A percentile compares a stretch with the other conserved stretches of the same genome.
These are phyloP conservation scores for Eragrostis curvula DNA, from an alignment of 176 grass and related monocot genomes.

Conservation along the genomic window DNA sequence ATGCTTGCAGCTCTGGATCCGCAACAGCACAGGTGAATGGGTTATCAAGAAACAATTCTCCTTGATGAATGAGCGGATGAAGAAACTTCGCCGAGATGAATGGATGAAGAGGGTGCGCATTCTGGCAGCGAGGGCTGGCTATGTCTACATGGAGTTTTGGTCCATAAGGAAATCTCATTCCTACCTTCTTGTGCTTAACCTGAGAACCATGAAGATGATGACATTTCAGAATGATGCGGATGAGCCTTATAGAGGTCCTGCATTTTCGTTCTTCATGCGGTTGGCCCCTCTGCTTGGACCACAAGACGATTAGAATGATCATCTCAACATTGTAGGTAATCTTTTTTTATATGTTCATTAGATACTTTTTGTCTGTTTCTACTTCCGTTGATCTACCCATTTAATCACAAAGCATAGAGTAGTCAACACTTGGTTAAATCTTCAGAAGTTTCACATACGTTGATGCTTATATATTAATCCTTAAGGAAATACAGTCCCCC, in stretches of 20 bases:
- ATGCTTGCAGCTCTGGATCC: too few relatives aligned
- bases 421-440: neutral
- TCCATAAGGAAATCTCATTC: neutral
- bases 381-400: neutral
- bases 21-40: too few relatives aligned
- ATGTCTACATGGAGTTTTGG: too few relatives aligned
- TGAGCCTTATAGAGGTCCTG: slow-evolving; percentile 33
- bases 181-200: slow-evolving; percentile 38
- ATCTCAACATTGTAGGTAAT: slow-evolving; percentile 4
- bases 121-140: too few relatives aligned
- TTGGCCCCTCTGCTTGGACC: slow-evolving; percentile 1
- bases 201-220: slow-evolving; percentile 30
- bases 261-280: slow-evolving; percentile 32
- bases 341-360: neutral
- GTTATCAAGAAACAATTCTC: too few relatives aligned
- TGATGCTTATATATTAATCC: too few relatives aligned
- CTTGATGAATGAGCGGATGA: too few relatives aligned
- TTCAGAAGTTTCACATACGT: too few relatives aligned
- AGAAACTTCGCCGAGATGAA: too few relatives aligned
- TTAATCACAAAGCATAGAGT: neutral
- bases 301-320: neutral
- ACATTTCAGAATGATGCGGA: neutral
- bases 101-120: too few relatives aligned
- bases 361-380: neutral
- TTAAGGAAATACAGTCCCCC: too few relatives aligned